Evolutionary conservation across 2,329 filamentous ascomycete genomes (phyloP).

Genomic region (Cytospora chrysosperma): DNA sequence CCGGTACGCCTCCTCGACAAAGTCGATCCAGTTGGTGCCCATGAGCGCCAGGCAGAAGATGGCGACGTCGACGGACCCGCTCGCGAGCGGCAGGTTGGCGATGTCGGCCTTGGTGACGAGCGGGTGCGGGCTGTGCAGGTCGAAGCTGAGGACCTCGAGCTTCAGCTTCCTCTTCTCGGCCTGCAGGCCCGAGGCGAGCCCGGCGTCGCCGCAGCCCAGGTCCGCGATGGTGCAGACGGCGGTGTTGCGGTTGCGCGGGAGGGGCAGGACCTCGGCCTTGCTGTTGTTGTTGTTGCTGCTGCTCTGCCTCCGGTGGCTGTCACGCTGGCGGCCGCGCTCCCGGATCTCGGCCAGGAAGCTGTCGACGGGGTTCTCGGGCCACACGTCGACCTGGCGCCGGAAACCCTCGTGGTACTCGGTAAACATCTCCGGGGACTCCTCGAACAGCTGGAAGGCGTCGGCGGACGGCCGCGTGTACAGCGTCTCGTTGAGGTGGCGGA

Average conservation of each 20-base stretch:
- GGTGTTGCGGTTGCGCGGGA: constrained; percentile 70
- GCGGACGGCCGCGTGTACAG: constrained; percentile 89
- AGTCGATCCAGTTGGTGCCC: constrained; percentile 98
- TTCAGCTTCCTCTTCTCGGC: constrained; percentile 63
- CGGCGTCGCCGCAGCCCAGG: constrained; percentile 89
- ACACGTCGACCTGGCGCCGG: constrained; percentile 89
- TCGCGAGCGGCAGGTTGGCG: constrained; percentile 71
- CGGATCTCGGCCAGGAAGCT: constrained; percentile 74
- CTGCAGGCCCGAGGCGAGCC: constrained; percentile 69
- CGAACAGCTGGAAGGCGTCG: constrained; percentile 81
- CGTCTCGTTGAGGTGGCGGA: constrained; percentile 95
- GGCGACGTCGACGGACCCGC: constrained; percentile 77
- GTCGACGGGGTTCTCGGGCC: constrained; percentile 96
- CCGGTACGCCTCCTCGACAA: constrained; percentile 93
- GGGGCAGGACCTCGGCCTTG: constrained; percentile 41
- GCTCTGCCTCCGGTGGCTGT: constrained; percentile 24
- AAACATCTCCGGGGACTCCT: constrained; percentile 87
- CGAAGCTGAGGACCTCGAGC: constrained; percentile 78
- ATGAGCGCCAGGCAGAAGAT: constrained; percentile 97
- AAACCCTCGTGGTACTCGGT: constrained; percentile 95
- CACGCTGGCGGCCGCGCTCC: constrained; percentile 58
- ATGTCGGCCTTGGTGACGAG: constrained; percentile 89
- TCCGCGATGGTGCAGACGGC: constrained; percentile 76
- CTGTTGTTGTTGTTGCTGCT: constrained; percentile 28
- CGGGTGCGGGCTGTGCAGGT: constrained; percentile 74